Base-by-base conservation (phyloP, 495 filamentous ascomycete species). In the Penicillium canariense region DNA sequence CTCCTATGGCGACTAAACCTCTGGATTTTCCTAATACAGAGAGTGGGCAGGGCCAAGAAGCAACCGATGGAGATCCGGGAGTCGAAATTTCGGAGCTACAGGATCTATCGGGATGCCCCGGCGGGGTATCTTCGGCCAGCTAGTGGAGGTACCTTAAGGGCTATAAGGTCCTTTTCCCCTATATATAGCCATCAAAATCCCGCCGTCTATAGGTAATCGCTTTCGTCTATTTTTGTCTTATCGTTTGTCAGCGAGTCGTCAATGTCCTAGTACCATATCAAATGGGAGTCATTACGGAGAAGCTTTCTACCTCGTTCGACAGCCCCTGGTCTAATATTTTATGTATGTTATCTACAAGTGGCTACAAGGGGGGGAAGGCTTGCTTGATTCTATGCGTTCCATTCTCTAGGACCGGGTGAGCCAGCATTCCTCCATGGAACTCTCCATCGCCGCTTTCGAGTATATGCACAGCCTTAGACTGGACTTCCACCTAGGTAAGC, bases 151-250 rank as follows among this genome's bases (percentile, higher is more conserved):
- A 54, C 20, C 26, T 59, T 45, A 84, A 85, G 53, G 88, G 89
- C 17, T 97, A 96, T 68, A 85, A 84, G 15, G 74, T 96, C 20
- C 95, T 97, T 72, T 91, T 96, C 69, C 92, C 91, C 0, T 97
- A 96, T 63, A 83, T 96, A 36, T 97, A 93, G 93, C 93, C 90
- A 14, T 85, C 82, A 52, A 90, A 90, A 60, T 83, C 88, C 23
- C 69, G 76, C 30, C 75, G 73, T 58, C 76, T 96, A 20, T 87
- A 96, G 72, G 45, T 88, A 22, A 73, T 88, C 35, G 88, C 94
- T n/a, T 55, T 95, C 3, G 54, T 89, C 32, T 96, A 93, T 71
- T 88, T 96, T 59, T 27, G 82, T 20, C 77, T 97, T 35, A 80
- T 95, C 17, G 67, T 93, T 35, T 56, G 87, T 12, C 90, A 96